phyloP scores from a whole-genome alignment of 2,329 filamentous ascomycete genomes.

The Colletotrichum tropicale region DNA sequence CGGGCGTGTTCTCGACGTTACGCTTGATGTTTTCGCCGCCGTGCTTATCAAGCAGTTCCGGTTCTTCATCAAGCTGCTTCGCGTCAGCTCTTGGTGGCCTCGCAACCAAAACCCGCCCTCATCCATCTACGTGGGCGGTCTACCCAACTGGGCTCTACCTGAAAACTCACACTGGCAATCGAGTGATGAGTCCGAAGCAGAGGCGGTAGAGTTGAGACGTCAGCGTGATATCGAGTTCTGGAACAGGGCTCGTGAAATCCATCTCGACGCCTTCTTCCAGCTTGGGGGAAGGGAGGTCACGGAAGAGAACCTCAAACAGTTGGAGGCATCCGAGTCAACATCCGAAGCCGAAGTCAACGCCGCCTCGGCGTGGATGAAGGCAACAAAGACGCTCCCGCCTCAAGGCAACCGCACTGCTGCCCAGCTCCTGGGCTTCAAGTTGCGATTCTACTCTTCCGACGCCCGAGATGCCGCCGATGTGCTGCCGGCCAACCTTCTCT shows the following conservation, averaged over 20 bases:
- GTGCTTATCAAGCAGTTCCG: slow-evolving; percentile 90
- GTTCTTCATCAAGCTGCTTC: slow-evolving; percentile 93
- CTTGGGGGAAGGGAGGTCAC: slow-evolving; percentile 75
- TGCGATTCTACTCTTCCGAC: slow-evolving; percentile 89
- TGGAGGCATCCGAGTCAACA: slow-evolving; percentile 45
- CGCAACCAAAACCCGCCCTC: slow-evolving; percentile 54
- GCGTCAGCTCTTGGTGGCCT: slow-evolving; percentile 97
- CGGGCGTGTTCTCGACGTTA: slow-evolving; percentile 91
- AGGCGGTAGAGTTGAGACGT: slow-evolving; percentile 60
- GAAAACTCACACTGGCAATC: slow-evolving; percentile 66
- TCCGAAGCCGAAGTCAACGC: slow-evolving; percentile 56
- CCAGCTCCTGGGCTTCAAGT: slow-evolving; percentile 94
- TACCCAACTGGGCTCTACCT: slow-evolving; percentile 88
- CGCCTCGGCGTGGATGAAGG: slow-evolving; percentile 76
- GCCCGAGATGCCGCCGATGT: slow-evolving; percentile 77
- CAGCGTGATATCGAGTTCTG: slow-evolving; percentile 80
- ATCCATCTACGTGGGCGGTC: slow-evolving; percentile 60
- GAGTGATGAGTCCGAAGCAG: slow-evolving; percentile 71
- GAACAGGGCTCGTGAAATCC: slow-evolving; percentile 75
- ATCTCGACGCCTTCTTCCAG: slow-evolving; percentile 87
- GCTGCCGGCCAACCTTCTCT: slow-evolving; percentile 90
- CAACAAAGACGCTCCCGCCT: slow-evolving; percentile 82
- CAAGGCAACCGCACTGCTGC: slow-evolving; percentile 90
- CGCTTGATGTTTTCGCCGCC: slow-evolving; percentile 92
- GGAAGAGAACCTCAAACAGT: slow-evolving; percentile 57